Percentiles rank a stretch among this genome's conserved stretches.
Evolutionary conservation across 192 early-diverging fungal genomes (phyloP).

Genomic region (Lunasporangiospora selenospora): DNA sequence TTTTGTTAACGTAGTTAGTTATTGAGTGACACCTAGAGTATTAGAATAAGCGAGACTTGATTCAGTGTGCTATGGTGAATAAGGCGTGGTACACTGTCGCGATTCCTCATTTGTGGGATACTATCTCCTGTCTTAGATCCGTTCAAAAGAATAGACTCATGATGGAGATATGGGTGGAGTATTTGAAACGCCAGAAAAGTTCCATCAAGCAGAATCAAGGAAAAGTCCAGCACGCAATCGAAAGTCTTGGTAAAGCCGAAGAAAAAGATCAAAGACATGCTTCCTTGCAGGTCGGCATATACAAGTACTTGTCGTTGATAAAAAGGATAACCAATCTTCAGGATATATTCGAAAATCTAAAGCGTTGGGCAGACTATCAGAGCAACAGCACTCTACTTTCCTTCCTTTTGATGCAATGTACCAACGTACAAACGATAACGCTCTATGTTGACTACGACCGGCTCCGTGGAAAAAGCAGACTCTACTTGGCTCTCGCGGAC

Average conservation of each 20-base stretch:
- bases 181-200: too few relatives aligned
- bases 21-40: too few relatives aligned
- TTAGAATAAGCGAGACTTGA: constrained; percentile 14
- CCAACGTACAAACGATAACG: neutral
- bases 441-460: neutral
- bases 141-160: too few relatives aligned
- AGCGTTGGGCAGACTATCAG: neutral
- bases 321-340: neutral
- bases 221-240: too few relatives aligned
- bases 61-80: constrained; percentile 2
- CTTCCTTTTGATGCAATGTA: constrained; percentile 9
- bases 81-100: constrained; percentile 9
- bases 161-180: too few relatives aligned
- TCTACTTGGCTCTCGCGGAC: neutral
- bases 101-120: constrained; percentile 5
- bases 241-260: too few relatives aligned
- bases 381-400: constrained; percentile 1
- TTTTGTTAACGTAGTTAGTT: too few relatives aligned
- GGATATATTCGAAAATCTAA: neutral
- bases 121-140: neutral
- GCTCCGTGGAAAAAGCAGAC: neutral
- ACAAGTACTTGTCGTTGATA: neutral
- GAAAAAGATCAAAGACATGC: too few relatives aligned
- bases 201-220: too few relatives aligned
- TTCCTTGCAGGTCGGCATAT: too few relatives aligned